Percentiles rank a stretch among this genome's conserved stretches.
These are phyloP conservation scores for Chaetothyriales sp. DNA, from an alignment of 2,329 filamentous ascomycete species.

Conservation along the genomic window DNA sequence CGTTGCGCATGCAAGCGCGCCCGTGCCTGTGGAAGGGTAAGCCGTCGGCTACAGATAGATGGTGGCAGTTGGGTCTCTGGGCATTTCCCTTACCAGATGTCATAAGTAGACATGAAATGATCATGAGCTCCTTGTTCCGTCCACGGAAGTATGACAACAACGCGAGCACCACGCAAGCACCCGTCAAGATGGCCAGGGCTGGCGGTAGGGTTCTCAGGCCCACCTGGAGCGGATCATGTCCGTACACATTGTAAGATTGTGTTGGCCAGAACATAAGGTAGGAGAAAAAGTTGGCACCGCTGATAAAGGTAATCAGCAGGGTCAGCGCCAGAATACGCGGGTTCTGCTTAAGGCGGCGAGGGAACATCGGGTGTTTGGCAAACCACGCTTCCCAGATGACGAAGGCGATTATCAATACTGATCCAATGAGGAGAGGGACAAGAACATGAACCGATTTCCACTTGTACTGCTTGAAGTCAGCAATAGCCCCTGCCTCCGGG, in stretches of 20 bases:
- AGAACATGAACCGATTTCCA: slow-evolving; percentile 34
- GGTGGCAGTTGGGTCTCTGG: slow-evolving; percentile 1
- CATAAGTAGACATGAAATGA: slow-evolving; percentile 48
- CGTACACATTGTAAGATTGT: slow-evolving; percentile 50
- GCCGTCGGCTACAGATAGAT: not conserved
- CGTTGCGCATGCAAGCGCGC: slow-evolving; percentile 38
- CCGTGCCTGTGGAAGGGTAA: slow-evolving; percentile 29
- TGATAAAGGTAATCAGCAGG: slow-evolving; percentile 46
- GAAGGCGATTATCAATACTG: slow-evolving; percentile 27
- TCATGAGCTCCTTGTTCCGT: slow-evolving; percentile 46
- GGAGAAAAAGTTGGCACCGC: slow-evolving; percentile 45
- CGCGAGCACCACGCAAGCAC: slow-evolving; percentile 45
- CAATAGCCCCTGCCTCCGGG: slow-evolving; percentile 4
- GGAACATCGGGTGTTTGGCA: slow-evolving; percentile 34
- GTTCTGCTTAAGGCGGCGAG: slow-evolving; percentile 31
- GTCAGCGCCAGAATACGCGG: slow-evolving; percentile 39
- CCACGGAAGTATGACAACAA: slow-evolving; percentile 43
- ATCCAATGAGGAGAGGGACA: slow-evolving; percentile 32
- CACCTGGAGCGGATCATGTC: slow-evolving; percentile 49
- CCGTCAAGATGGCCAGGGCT: slow-evolving; percentile 48
- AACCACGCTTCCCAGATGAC: slow-evolving; percentile 34
- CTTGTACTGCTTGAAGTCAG: slow-evolving; percentile 23
- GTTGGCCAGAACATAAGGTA: slow-evolving; percentile 48
- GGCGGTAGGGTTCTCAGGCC: slow-evolving; percentile 53
- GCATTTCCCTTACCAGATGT: slow-evolving; percentile 32